phyloP scores from a whole-genome alignment of 768 basidiomycete species.

The Mycena vitilis region DNA sequence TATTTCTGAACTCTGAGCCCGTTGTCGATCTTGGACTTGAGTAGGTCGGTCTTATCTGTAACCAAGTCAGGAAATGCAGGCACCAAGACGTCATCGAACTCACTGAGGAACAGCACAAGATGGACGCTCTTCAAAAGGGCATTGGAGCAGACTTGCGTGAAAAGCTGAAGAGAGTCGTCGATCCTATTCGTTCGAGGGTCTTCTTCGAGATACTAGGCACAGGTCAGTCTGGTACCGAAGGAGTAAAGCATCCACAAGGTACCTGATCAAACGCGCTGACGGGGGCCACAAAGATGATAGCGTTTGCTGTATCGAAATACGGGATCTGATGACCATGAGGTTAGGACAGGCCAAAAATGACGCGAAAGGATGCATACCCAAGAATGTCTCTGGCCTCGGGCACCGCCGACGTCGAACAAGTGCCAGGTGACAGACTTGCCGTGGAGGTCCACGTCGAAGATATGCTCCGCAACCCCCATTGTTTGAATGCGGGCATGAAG shows the following conservation, averaged over 20 bases:
- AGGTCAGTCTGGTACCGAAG: conserved; percentile 24
- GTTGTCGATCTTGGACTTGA: conserved; percentile 75
- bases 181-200: conserved; percentile 88
- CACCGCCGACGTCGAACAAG: conserved; percentile 79
- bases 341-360: conserved; percentile 1
- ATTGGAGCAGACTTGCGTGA: conserved; percentile 88
- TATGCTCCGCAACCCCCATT: conserved; percentile 88
- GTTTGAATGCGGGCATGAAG: conserved; percentile 92
- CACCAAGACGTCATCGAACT: conserved; percentile 38
- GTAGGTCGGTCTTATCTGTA: conserved; percentile 82
- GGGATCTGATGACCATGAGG: conserved; percentile 48
- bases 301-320: conserved; percentile 80
- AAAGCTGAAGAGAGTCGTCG: conserved; percentile 89
- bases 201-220: conserved; percentile 83
- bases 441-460: conserved; percentile 84
- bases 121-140: conserved; percentile 78
- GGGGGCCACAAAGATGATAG: conserved; percentile 84
- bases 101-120: conserved; percentile 69
- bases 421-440: conserved; percentile 83
- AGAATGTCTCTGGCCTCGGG: conserved; percentile 76
- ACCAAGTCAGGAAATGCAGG: conserved; percentile 23
- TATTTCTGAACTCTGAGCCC: conserved; percentile 84
- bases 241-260: conserved; percentile 26
- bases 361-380: conserved; percentile 60
- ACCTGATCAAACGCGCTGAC: conserved; percentile 86